Evolutionary conservation across 441 rosid species (phyloP), one percentile per base, ranked within the genome.

Genomic region (Codiaeum variegatum): DNA sequence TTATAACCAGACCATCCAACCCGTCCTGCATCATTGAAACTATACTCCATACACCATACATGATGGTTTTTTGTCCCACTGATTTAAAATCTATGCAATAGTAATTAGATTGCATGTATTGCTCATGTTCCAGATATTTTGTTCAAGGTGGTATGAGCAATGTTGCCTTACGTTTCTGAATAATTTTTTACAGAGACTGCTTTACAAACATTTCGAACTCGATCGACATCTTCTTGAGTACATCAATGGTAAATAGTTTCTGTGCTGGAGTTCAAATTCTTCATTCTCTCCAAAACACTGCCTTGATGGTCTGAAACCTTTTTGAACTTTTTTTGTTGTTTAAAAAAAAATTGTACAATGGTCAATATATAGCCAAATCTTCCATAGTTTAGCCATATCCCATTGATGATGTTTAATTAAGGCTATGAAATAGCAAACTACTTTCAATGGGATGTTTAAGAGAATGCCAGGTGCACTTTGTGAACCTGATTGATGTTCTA

Each of bases 201-300:
- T 91, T 46, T 75, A 78, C 36, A 85, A 73, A 40, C 91, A 90
- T 77, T 90, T 93, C 69, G 97, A 87, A 81, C 94, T 93, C 19
- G 96, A 93, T 67, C 77, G 88, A 70, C 91, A 59, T 76, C 89
- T 88, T 75, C 84, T 91, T 69, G 91, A 87, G 76, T 91, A 91
- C 62, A 83, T 88, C 52, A 87, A 84, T 11, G 89, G 86, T n/a
- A 81, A 83, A 74, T 89, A 90, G 72, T 44, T 28, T 19, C 32
- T 28, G 62, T 6, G 36, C 68, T 7, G 32, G 51, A 18, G 13
- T 67, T 64, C 40, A 13, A 11, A 46, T 34, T 42, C 47, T 6
- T 55, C 16, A 18, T 26, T 23, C 32, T 0, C 19, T 32, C 11
- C 51, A 61, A 3, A 59, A 36, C 28, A 47, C 51, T 32, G 16